These are phyloP conservation scores for Globisporangium splendens DNA, from an alignment of 352 stramenopile species.

Conservation along the genomic window DNA sequence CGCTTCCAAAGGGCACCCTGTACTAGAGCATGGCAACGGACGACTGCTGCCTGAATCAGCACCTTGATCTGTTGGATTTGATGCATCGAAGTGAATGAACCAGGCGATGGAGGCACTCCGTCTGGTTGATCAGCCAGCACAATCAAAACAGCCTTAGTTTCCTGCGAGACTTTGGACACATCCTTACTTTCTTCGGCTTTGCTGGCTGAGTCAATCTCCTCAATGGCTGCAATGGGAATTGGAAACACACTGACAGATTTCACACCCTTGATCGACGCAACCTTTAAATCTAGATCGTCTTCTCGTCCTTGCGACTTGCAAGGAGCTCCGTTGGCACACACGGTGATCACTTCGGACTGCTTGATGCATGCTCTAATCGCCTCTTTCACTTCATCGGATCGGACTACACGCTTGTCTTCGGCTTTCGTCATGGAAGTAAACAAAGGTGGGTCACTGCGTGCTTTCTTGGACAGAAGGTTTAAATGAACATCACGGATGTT, in stretches of 20 bases:
- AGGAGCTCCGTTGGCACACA: background rate
- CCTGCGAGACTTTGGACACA: background rate
- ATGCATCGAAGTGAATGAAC: background rate
- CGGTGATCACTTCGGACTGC: background rate
- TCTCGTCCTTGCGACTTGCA: background rate
- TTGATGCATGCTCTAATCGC: constrained; percentile 1
- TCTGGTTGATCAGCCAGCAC: background rate
- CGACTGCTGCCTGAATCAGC: constrained; percentile 1
- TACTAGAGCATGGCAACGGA: constrained; percentile 3
- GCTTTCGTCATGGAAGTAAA: constrained; percentile 6
- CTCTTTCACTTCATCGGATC: constrained; percentile 5
- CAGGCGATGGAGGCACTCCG: background rate
- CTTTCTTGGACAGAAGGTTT: background rate
- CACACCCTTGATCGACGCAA: background rate
- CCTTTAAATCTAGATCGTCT: background rate
- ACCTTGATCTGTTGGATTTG: constrained; percentile 5
- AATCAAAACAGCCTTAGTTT: background rate
- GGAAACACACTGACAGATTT: background rate
- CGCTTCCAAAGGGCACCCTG: constrained; percentile 6
- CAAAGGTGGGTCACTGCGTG: background rate
- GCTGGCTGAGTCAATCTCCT: background rate
- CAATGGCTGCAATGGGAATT: background rate
- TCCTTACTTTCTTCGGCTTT: background rate
- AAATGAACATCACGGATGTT: constrained; percentile 4
- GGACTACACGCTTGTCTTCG: background rate